A percentile compares a stretch with the other conserved stretches of the same genome.
These are phyloP conservation scores for Lachnellula occidentalis DNA, from an alignment of 2,329 filamentous ascomycete genomes.

Conservation along the genomic window DNA sequence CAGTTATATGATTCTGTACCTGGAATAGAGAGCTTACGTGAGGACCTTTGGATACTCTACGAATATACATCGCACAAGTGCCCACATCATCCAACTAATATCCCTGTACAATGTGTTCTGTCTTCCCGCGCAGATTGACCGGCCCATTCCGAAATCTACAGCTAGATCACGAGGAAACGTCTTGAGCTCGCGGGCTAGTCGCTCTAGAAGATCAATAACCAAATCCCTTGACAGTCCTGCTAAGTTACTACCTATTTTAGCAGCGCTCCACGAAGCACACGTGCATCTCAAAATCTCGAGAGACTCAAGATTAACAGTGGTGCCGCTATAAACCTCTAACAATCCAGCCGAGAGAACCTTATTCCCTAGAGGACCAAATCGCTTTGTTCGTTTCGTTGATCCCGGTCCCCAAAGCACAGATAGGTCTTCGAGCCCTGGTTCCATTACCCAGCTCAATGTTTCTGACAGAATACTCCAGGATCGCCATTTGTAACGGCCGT, in stretches of 20 bases:
- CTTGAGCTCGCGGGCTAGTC: constrained; percentile 12
- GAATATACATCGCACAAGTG: constrained; percentile 21
- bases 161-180: constrained; percentile 8
- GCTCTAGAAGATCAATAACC: constrained; percentile 14
- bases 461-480: constrained; percentile 26
- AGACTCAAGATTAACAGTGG: constrained; percentile 13
- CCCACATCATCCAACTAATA: constrained; percentile 21
- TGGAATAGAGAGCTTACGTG: constrained; percentile 14
- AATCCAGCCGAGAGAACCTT: background rate
- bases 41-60: constrained; percentile 25
- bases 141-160: background rate
- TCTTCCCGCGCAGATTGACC: constrained; percentile 4
- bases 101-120: constrained; percentile 13
- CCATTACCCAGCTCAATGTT: constrained; percentile 18
- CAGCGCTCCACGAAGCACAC: constrained; percentile 23
- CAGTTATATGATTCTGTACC: background rate
- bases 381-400: constrained; percentile 6
- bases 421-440: constrained; percentile 15
- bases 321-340: background rate
- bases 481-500: constrained; percentile 26
- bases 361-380: constrained; percentile 15
- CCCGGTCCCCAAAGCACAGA: constrained; percentile 14
- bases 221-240: constrained; percentile 8
- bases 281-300: constrained; percentile 22
- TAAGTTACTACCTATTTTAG: constrained; percentile 11